These are phyloP conservation scores for Brassica carinata DNA, from an alignment of 345 rosid genomes.

Conservation along the genomic window DNA sequence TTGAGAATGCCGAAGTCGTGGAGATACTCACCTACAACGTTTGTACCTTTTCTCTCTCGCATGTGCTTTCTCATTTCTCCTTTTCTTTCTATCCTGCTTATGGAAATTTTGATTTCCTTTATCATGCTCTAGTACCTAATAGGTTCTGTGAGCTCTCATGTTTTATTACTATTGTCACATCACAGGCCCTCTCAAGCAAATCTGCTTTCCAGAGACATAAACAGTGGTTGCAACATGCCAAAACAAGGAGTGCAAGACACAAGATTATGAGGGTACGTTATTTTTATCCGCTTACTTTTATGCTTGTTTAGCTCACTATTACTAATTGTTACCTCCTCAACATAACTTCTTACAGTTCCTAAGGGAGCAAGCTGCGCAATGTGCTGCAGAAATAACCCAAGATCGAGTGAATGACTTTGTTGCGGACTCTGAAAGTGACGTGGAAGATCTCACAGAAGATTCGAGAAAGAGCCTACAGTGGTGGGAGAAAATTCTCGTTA, in stretches of 20 bases:
- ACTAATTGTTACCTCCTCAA: constrained; percentile 19
- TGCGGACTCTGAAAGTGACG: constrained; percentile 73
- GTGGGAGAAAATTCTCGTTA: constrained; percentile 70
- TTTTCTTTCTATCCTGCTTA: constrained; percentile 3
- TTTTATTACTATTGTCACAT: constrained; percentile 20
- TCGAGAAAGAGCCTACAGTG: constrained; percentile 52
- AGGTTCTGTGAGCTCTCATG: constrained; percentile 8
- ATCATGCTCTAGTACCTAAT: constrained; percentile 3
- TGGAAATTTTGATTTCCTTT: constrained; percentile 7
- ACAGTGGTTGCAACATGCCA: constrained; percentile 93
- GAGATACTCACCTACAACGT: constrained; percentile 94
- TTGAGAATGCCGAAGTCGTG: constrained; percentile 96
- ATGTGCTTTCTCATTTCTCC: constrained; percentile 22
- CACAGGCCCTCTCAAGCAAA: constrained; percentile 89
- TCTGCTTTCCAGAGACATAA: constrained; percentile 88
- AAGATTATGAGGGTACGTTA: constrained; percentile 80
- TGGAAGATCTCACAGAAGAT: constrained; percentile 55
- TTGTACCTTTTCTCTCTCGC: constrained; percentile 43
- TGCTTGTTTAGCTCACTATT: constrained; percentile 5
- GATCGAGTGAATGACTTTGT: constrained; percentile 69
- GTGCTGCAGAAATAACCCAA: constrained; percentile 78
- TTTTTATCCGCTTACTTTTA: background rate
- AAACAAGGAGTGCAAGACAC: constrained; percentile 93
- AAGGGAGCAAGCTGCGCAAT: constrained; percentile 89
- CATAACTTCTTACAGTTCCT: constrained; percentile 60